Base-by-base conservation (phyloP, 805 yeast genomes). In the Hanseniaspora osmophila region DNA sequence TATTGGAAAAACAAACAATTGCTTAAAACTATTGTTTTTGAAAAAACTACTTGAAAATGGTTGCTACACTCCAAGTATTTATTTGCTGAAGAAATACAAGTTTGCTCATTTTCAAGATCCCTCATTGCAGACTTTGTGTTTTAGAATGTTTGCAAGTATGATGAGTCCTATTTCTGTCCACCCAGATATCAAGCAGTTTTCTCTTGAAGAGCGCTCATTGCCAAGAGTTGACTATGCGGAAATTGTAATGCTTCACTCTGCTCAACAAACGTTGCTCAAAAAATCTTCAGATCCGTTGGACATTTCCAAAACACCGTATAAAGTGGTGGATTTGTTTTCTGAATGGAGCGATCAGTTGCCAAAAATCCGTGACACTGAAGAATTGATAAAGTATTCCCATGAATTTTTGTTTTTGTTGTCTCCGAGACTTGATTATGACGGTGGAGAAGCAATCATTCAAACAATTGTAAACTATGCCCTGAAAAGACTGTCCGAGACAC, bases 381-480 rank as follows among this genome's bases (percentile, higher is more conserved):
- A 71, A 1, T 60, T 85, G 2, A 58, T 75, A 40, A 48, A 51
- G n/a, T 49, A 64, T n/a, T 70, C 78, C 0, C 67, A 70, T 40
- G 70, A 71, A 43, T 64, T 76, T 22, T 53, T 84, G 18, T 60
- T 67, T 17, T 73, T 78, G 47, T 57, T 73, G 33, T 87, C 84
- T 2, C 71, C 78, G 0, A 70, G 67, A 40, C 49, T 84, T 10
- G 70, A 38, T 16, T 19, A 19, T 15, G 41, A 81, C 1, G 53
- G 66, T 22, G 66, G 70, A 54, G 55, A 77, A 1, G 53, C 57
- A 2, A 59, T 84, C 2, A 61, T 83, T 12, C 63, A 74, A 7
- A 75, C 78, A 51, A 44, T 88, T 0, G 73, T 84, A 46, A 74
- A 84, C 37, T 71, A 84, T n/a, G 78, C 75, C 11, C 50, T 60